phyloP scores from a whole-genome alignment of 1,284 basidiomycete genomes.

The Heliocybe sulcata region DNA sequence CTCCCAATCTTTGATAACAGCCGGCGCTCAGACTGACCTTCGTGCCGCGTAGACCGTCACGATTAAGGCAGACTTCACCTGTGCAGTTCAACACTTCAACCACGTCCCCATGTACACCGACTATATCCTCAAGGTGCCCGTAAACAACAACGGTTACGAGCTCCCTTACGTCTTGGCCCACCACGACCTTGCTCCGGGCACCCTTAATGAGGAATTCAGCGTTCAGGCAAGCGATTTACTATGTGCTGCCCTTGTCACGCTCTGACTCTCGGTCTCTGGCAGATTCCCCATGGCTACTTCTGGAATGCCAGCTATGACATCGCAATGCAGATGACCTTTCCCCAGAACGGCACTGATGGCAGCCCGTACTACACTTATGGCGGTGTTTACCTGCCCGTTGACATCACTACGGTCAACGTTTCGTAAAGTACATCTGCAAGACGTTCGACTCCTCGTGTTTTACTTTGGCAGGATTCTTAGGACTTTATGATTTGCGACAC shows the following conservation, averaged over 20 bases:
- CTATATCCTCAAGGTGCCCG: conserved; percentile 25
- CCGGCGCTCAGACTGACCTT: conserved; percentile 1
- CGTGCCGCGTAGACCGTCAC: background rate
- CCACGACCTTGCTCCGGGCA: background rate
- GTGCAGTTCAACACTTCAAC: background rate
- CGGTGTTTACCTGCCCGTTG: background rate
- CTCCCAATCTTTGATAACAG: too few species aligned
- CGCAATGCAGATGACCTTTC: conserved; percentile 17
- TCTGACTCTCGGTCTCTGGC: background rate
- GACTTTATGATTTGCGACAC: too few species aligned
- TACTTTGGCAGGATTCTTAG: too few species aligned
- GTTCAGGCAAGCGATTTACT: background rate
- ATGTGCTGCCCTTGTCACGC: background rate
- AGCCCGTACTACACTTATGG: background rate
- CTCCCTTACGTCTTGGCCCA: conserved; percentile 22
- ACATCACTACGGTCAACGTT: background rate
- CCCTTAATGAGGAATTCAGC: background rate
- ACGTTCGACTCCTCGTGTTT: too few species aligned
- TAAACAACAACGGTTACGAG: conserved; percentile 22
- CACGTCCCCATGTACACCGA: conserved; percentile 17
- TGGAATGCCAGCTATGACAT: conserved; percentile 18
- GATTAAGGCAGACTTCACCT: background rate
- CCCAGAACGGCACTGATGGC: conserved; percentile 14
- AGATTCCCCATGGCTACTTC: conserved; percentile 22
- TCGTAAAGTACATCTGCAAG: too few species aligned